Conservation (phyloP, 2,329 filamentous ascomycete species). For the Cladosporium austrohemisphaericum region DNA sequence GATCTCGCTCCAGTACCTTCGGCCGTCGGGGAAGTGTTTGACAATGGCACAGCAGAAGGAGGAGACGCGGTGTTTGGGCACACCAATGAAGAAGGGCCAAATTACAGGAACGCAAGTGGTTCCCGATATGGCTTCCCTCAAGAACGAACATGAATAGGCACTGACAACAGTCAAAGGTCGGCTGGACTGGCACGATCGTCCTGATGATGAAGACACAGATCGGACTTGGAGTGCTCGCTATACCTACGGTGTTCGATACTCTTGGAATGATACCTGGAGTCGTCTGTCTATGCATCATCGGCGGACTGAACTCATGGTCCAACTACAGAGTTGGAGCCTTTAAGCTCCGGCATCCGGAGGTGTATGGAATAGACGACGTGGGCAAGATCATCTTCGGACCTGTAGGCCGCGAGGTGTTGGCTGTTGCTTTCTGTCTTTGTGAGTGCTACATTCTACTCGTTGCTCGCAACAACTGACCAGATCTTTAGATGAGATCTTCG, state of each 20-base stretch:
- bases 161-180: conserved; percentile 29
- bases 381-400: conserved; percentile 51
- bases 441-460: conserved; percentile 14
- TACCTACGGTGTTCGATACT: conserved; percentile 42
- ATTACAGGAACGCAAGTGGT: neutral
- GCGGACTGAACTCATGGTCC: conserved; percentile 45
- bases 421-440: conserved; percentile 37
- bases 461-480: neutral
- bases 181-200: conserved; percentile 41
- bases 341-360: conserved; percentile 51
- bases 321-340: conserved; percentile 47
- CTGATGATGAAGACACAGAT: conserved; percentile 46
- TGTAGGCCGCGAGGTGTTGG: conserved; percentile 47
- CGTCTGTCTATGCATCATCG: conserved; percentile 39
- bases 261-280: conserved; percentile 48
- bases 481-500: conserved; percentile 17
- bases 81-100: neutral
- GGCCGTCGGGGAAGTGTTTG: neutral
- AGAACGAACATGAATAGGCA: neutral
- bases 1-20: neutral
- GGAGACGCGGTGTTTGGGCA: neutral
- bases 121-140: no score
- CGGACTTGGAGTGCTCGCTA: conserved; percentile 44
- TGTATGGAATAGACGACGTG: conserved; percentile 55
- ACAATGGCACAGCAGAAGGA: neutral